Conservation (phyloP, 164 flowering plant species). For the Umbilicus rupestris region DNA sequence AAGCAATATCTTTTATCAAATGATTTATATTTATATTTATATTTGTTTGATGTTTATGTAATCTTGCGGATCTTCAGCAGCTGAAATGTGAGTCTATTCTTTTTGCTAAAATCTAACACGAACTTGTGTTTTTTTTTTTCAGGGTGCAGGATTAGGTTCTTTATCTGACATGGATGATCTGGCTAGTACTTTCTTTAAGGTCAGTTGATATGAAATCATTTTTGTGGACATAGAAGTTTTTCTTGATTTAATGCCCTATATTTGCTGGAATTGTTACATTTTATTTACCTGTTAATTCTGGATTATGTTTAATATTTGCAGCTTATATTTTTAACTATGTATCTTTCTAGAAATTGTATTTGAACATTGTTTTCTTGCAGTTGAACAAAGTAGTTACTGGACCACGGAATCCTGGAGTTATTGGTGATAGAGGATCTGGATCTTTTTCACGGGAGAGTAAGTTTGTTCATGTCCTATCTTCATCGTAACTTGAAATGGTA, state of each 20-base stretch:
- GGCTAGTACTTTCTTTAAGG: constrained; percentile 56
- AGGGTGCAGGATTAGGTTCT: constrained; percentile 40
- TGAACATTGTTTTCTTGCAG: constrained; percentile 17
- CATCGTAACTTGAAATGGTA: background rate
- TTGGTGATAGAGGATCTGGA: constrained; percentile 76
- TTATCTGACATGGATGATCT: constrained; percentile 57
- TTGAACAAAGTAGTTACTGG: constrained; percentile 49
- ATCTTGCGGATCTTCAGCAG: background rate
- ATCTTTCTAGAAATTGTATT: constrained; percentile 3
- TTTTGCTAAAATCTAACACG: background rate
- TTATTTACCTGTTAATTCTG: background rate
- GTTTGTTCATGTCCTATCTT: constrained; percentile 18
- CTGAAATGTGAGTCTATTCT: background rate
- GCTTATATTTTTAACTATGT: background rate
- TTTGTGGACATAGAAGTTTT: background rate
- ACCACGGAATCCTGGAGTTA: constrained; percentile 64
- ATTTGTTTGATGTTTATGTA: background rate
- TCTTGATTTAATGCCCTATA: background rate
- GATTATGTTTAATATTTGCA: background rate
- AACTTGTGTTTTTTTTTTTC: constrained; percentile 11
- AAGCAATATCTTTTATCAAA: background rate
- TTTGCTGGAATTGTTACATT: background rate
- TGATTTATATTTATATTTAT: background rate
- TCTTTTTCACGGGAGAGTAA: constrained; percentile 79
- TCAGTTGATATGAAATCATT: constrained; percentile 14